Percentiles rank a stretch among this genome's conserved stretches.
Conservation (phyloP, 2,329 filamentous ascomycete species). For the Fusarium tuaranense region DNA sequence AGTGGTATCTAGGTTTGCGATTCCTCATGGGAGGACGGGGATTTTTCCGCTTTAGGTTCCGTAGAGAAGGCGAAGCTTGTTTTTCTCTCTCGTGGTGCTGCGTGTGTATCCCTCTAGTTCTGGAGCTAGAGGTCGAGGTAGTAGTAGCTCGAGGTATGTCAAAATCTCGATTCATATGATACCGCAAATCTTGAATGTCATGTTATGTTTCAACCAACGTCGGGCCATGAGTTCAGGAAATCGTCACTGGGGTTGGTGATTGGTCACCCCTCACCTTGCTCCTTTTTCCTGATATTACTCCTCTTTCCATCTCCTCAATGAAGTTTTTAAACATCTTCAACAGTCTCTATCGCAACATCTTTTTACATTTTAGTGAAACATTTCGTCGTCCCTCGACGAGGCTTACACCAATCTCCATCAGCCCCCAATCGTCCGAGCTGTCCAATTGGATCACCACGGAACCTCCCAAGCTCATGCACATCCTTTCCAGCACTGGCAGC, state of each 20-base stretch:
- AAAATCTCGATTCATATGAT: background rate
- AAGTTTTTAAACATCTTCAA: background rate
- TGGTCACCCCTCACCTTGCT: background rate
- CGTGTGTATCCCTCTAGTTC: conserved; percentile 10
- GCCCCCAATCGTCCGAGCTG: background rate
- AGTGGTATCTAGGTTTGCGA: conserved; percentile 8
- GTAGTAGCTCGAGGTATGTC: background rate
- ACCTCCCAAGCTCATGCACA: conserved; percentile 5
- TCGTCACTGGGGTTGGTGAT: conserved; percentile 2
- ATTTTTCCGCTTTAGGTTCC: conserved; percentile 19
- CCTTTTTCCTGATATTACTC: background rate
- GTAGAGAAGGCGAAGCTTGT: conserved; percentile 8
- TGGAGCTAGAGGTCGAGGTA: background rate
- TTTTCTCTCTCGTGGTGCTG: background rate
- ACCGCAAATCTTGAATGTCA: background rate
- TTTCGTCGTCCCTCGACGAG: background rate
- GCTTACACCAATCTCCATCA: background rate
- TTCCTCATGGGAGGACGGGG: conserved; percentile 6
- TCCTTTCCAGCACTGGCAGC: conserved; percentile 13
- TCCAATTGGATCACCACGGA: conserved; percentile 19
- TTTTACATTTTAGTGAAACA: background rate
- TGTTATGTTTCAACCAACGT: background rate
- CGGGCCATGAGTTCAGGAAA: conserved; percentile 10
- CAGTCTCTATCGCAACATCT: background rate
- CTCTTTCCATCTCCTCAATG: background rate